A percentile compares a stretch with the other conserved stretches of the same genome.
Conservation (phyloP, 495 filamentous ascomycete genomes). For the Terfezia claveryi region DNA sequence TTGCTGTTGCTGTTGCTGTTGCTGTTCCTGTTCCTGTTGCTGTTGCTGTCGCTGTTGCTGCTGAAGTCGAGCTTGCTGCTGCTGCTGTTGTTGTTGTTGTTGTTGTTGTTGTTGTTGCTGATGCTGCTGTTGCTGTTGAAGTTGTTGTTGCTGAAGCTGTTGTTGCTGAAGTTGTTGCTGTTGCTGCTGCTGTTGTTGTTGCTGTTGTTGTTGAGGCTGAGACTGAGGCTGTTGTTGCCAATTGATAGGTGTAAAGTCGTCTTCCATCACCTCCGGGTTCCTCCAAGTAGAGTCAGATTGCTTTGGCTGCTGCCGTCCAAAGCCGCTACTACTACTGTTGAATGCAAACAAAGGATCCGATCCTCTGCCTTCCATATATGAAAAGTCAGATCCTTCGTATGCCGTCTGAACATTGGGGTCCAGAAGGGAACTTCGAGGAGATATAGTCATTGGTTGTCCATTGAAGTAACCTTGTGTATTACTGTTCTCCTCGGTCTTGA, state of each 20-base stretch:
- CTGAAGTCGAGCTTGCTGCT: constrained; percentile 11
- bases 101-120: constrained; percentile 13
- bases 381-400: constrained; percentile 13
- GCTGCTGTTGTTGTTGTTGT: constrained; percentile 5
- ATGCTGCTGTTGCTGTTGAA: constrained; percentile 4
- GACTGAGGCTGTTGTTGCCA: constrained; percentile 5
- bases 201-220: constrained; percentile 4
- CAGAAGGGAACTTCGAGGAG: constrained; percentile 17
- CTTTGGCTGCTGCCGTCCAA: constrained; percentile 7
- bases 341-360: constrained; percentile 18
- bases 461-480: constrained; percentile 13
- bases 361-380: neutral
- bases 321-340: constrained; percentile 8
- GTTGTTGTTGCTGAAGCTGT: constrained; percentile 11
- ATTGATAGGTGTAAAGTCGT: neutral
- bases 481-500: constrained; percentile 15
- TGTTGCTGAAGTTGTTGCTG: constrained; percentile 14
- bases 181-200: constrained; percentile 17
- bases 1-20: constrained; percentile 2
- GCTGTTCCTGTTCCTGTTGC: constrained; percentile 5
- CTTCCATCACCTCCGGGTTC: constrained; percentile 1
- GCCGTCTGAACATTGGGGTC: constrained; percentile 17
- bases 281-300: constrained; percentile 12
- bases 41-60: constrained; percentile 5
- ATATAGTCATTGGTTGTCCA: constrained; percentile 14